Evolutionary conservation across 805 yeast genomes (phyloP), one percentile per base, ranked within the genome.

Genomic region (Candida methanosorbosa): DNA sequence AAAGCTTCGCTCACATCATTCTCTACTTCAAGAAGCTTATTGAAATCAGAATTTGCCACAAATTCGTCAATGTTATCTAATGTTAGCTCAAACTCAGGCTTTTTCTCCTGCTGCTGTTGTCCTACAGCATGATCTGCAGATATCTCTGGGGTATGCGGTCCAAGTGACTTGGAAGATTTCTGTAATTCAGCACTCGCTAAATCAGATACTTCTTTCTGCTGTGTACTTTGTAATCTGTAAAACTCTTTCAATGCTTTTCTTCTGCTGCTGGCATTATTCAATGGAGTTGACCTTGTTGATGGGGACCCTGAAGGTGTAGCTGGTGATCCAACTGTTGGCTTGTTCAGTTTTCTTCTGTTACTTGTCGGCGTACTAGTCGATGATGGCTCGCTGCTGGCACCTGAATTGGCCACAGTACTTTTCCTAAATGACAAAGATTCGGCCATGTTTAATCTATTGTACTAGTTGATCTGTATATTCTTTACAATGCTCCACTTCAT

Each of bases 1-100:
- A 75, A 57, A 34, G 64, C 61, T 21, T 62, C 62, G 18, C 67
- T 63, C 8, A 73, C 60, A 9, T 42, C 50, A 38, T 64, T 64
- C n/a, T 64, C 66, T n/a, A 52, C 47, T 11, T 45, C 42, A 14
- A 66, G 38, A 17, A 66, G 48, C 3, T 52, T 49, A 5, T 47
- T 45, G 44, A 65, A 63, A 14, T 52, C 52, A 0, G 52, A 45
- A 0, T 38, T 40, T 1, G 39, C 31, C 5, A 65, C 54, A 30
- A 53, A 59, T 34, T 50, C 55, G 25, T 60, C 68, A 15, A 50
- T 42, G 25, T 54, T 57, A 13, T 52, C 50, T 8, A 51, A 40
- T 2, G 53, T 54, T 13, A 53, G 45, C 5, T 46, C 53, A 1
- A 35, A 42, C 2, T 39, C 46, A 4, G 35, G 35, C 12, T 36